Conservation (phyloP, 148 eudicot species). For the Limonium bicolor region DNA sequence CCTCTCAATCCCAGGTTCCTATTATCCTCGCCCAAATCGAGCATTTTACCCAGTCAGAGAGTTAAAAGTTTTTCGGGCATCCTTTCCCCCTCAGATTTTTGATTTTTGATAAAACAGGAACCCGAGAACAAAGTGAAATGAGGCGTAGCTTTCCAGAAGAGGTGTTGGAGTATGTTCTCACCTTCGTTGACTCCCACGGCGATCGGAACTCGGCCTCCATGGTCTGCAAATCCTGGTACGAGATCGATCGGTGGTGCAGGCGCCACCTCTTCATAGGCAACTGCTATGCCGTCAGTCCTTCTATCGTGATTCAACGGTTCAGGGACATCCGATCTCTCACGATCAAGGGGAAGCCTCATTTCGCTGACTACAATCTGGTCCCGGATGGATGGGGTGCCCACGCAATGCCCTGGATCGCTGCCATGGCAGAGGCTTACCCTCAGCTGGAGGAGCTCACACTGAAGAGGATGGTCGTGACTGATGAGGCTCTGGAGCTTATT, state of each 20-base stretch:
- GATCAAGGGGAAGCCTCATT: slow-evolving; percentile 74
- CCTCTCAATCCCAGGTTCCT: too few species aligned
- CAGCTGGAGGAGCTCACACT: slow-evolving; percentile 53
- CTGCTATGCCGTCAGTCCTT: slow-evolving; percentile 59
- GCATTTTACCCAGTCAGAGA: too few species aligned
- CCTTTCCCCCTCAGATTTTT: neutral
- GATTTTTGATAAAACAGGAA: neutral
- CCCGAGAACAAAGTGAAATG: slow-evolving; percentile 10
- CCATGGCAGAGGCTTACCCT: slow-evolving; percentile 43
- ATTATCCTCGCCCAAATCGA: too few species aligned
- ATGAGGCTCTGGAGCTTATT: slow-evolving; percentile 52
- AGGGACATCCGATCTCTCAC: slow-evolving; percentile 51
- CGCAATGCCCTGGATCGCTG: slow-evolving; percentile 39
- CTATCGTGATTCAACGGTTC: slow-evolving; percentile 32
- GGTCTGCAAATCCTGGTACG: slow-evolving; percentile 75
- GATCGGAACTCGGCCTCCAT: slow-evolving; percentile 55
- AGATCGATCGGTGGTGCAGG: slow-evolving; percentile 49
- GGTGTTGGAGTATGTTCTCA: slow-evolving; percentile 51
- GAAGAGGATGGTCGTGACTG: slow-evolving; percentile 66
- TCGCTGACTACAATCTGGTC: slow-evolving; percentile 63
- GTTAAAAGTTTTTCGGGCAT: too few species aligned
- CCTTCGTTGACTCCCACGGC: slow-evolving; percentile 31
- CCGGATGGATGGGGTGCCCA: slow-evolving; percentile 76
- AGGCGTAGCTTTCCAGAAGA: slow-evolving; percentile 49
- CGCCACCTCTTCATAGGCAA: slow-evolving; percentile 47